These are phyloP conservation scores for Fusarium sp. DNA, from an alignment of 2,329 filamentous ascomycete genomes.

Conservation along the genomic window DNA sequence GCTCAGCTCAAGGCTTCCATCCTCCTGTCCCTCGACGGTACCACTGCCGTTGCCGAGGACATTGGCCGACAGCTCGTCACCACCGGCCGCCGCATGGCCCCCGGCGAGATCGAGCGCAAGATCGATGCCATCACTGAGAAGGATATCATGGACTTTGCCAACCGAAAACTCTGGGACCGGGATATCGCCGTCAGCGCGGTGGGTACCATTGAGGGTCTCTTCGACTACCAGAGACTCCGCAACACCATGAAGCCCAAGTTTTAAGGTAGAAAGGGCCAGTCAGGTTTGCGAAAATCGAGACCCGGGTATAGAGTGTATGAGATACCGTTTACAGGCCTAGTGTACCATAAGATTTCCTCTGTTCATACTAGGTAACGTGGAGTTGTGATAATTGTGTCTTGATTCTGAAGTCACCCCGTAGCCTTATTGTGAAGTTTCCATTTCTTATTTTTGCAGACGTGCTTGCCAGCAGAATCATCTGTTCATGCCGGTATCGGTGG, in stretches of 20 bases:
- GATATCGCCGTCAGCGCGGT: slow-evolving; percentile 95
- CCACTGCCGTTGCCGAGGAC: slow-evolving; percentile 96
- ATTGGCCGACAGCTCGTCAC: slow-evolving; percentile 99
- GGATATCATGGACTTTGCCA: slow-evolving; percentile 96
- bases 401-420: slow-evolving; percentile 10
- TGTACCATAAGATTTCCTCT: slow-evolving; percentile 65
- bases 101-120: slow-evolving; percentile 93
- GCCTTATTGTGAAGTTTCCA: background rate
- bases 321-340: slow-evolving; percentile 64
- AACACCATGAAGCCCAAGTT: slow-evolving; percentile 89
- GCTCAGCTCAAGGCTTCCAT: slow-evolving; percentile 99
- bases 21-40: slow-evolving; percentile 95
- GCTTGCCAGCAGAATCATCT: background rate
- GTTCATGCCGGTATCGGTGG: background rate
- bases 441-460: background rate
- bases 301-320: slow-evolving; percentile 68
- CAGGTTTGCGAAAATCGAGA: slow-evolving; percentile 51
- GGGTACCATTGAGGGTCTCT: slow-evolving; percentile 87
- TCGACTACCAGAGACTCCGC: slow-evolving; percentile 83
- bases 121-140: slow-evolving; percentile 92
- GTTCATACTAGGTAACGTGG: slow-evolving; percentile 51
- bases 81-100: slow-evolving; percentile 90
- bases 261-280: slow-evolving; percentile 51
- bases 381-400: slow-evolving; percentile 46
- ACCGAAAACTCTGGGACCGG: slow-evolving; percentile 96